These are phyloP conservation scores for Xylaria sp. DNA, from an alignment of 2,329 filamentous ascomycete species.

Conservation along the genomic window DNA sequence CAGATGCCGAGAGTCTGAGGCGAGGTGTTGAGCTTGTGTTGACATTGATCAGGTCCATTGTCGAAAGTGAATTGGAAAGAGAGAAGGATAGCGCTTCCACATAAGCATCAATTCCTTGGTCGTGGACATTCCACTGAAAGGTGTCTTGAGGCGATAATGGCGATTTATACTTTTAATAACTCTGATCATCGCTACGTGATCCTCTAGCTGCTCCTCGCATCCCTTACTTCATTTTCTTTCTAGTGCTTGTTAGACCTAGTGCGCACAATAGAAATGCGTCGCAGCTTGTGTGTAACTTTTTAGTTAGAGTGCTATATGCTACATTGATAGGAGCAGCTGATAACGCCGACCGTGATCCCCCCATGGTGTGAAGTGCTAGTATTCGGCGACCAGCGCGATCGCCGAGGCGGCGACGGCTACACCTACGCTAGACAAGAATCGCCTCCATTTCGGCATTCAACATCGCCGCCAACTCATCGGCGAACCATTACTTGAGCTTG, in stretches of 20 bases:
- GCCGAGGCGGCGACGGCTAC: slow-evolving; percentile 3
- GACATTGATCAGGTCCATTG: slow-evolving; percentile 62
- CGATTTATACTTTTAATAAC: not conserved
- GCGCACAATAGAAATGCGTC: not conserved
- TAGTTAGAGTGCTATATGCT: not conserved
- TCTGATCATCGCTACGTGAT: not conserved
- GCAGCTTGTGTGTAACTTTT: not conserved
- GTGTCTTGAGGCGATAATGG: too few species aligned
- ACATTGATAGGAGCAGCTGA: not conserved
- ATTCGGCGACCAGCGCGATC: slow-evolving; percentile 18
- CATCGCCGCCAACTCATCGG: slow-evolving; percentile 25
- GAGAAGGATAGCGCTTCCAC: too few species aligned
- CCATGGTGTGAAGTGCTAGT: not conserved
- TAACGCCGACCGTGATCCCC: not conserved
- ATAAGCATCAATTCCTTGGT: too few species aligned
- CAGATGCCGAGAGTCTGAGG: slow-evolving; percentile 54
- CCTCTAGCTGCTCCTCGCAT: not conserved
- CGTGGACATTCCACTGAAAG: too few species aligned
- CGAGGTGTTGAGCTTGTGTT: slow-evolving; percentile 58
- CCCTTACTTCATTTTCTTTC: not conserved
- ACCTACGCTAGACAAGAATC: not conserved
- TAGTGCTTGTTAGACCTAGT: too few species aligned
- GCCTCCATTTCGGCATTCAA: slow-evolving; percentile 3
- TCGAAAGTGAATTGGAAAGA: slow-evolving; percentile 46
- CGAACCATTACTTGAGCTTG: not conserved